Evolutionary conservation across 352 stramenopile species (phyloP), one percentile per base, ranked within the genome.

Genomic region (Phytophthora cajani): DNA sequence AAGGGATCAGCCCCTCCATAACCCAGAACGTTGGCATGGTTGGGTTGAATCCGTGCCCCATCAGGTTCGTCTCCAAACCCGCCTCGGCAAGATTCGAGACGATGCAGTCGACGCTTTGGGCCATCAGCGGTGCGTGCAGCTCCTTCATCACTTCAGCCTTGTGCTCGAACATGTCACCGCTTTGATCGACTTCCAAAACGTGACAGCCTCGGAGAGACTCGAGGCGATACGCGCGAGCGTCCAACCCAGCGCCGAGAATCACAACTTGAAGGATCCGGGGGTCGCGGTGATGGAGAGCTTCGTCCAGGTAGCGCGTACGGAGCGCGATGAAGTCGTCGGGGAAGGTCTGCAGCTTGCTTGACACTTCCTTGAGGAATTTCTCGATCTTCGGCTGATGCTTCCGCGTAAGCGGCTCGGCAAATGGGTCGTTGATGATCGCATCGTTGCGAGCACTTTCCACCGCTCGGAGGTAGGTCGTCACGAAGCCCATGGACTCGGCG

Each of bases 131-230:
- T 2, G 79, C 79, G 21, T 85, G 74, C 0, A 79, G 50, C 5
- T 88, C 71, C 25, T 67, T 62, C 66, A 91, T 78, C 30, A 91
- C 65, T 44, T 74, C 47, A 2, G 71, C 54, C 68, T 91, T 91
- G 67, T 82, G 75, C 16, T 86, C 76, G 42, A 88, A 78, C 58
- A 87, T 40, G 4, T 23, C 69, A 23, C 49, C 64, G n/a, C 75
- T 86, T 55, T 75, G 63, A 51, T 91, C 83, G 9, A 91, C 50
- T 72, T 91, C 83, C n/a, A 89, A 30, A 21, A 91, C 78, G 19
- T 77, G 58, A 36, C 76, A 80, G 23, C 76, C 77, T 2, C 68
- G 62, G 3, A 91, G 70, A 2, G 75, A 63, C n/a, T 84, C 63
- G 67, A 91, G 69, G 17, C 81, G 83, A 57, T 88, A 89, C 0